A percentile compares a stretch with the other conserved stretches of the same genome.
These are phyloP conservation scores for Ajuga chamaepitys DNA, from an alignment of 257 asterid genomes.

Conservation along the genomic window DNA sequence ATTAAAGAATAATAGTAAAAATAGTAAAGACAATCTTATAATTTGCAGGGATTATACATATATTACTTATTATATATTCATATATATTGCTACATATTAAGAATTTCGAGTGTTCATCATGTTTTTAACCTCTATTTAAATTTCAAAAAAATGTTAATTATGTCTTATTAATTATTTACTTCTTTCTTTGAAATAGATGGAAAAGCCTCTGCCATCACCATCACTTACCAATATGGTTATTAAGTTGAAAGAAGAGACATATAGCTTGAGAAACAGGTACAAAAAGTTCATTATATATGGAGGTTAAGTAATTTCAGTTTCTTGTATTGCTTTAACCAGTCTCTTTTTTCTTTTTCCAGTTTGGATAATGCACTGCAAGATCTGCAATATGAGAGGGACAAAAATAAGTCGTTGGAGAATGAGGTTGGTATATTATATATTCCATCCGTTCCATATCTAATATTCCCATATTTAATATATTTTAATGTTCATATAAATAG, in stretches of 20 bases:
- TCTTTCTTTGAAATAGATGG: no score
- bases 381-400: constrained; percentile 27
- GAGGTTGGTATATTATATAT: constrained; percentile 17
- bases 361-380: constrained; percentile 19
- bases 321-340: background rate
- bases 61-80: no score
- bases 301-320: background rate
- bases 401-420: constrained; percentile 22
- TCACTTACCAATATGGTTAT: constrained; percentile 3
- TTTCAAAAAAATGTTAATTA: background rate
- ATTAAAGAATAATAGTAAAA: no score
- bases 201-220: background rate
- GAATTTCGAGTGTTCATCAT: no score
- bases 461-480: no score
- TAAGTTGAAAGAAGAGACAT: constrained; percentile 33
- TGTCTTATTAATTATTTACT: background rate
- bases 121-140: no score
- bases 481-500: no score
- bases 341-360: constrained; percentile 19
- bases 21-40: no score
- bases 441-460: background rate
- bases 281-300: background rate
- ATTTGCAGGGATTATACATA: no score
- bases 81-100: no score
- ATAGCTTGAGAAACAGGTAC: constrained; percentile 30